Percentiles rank a stretch among this genome's conserved stretches.
Evolutionary conservation across 2,329 filamentous ascomycete species (phyloP).

Genomic region (Chaetomiaceae sp.): DNA sequence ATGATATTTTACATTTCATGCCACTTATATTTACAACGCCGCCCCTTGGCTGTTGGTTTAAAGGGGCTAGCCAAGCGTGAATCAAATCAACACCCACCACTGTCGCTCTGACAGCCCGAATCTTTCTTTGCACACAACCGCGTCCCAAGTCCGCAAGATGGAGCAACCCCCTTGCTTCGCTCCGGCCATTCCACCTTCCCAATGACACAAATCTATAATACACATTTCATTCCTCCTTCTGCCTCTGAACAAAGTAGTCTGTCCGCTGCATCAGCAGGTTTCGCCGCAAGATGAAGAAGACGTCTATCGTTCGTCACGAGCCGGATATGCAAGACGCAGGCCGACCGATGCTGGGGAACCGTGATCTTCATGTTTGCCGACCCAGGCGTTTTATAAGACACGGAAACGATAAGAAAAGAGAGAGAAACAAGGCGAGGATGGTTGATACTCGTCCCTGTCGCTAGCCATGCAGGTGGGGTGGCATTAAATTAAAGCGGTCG

Average conservation of each 20-base stretch:
- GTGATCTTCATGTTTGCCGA: slow-evolving; percentile 3
- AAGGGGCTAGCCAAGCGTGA: neutral
- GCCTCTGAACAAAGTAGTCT: neutral
- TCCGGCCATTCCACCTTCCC: neutral
- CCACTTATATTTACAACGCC: slow-evolving; percentile 11
- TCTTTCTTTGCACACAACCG: neutral
- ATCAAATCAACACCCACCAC: neutral
- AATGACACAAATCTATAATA: slow-evolving; percentile 16
- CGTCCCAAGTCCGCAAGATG: neutral
- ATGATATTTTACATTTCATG: slow-evolving; percentile 14
- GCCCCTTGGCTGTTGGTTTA: slow-evolving; percentile 1
- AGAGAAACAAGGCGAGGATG: neutral
- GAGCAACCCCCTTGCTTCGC: neutral
- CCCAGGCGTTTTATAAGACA: slow-evolving; percentile 11
- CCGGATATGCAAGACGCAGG: slow-evolving; percentile 22
- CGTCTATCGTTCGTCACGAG: slow-evolving; percentile 18
- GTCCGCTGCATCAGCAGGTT: neutral
- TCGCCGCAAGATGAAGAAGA: neutral
- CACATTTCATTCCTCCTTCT: slow-evolving; percentile 5
- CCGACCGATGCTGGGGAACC: slow-evolving; percentile 8
- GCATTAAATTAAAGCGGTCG: slow-evolving; percentile 21
- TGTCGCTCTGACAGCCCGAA: neutral
- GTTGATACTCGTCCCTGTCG: neutral
- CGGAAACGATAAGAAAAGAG: slow-evolving; percentile 7
- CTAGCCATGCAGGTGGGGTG: slow-evolving; percentile 8